Base-by-base conservation (phyloP, 257 asterid species). In the Paraleonurus japonicus region DNA sequence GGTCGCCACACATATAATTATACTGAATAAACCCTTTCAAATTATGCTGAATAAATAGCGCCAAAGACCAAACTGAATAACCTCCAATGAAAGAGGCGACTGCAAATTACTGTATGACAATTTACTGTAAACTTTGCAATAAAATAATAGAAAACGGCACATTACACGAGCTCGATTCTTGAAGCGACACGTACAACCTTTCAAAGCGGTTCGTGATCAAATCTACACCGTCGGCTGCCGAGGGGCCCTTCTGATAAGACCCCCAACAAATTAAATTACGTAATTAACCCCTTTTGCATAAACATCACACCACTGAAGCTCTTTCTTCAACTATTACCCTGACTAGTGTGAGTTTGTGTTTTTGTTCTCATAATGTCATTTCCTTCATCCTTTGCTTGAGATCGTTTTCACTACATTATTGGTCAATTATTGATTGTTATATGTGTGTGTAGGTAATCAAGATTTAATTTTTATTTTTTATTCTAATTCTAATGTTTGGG, bases 161-260 rank as follows among this genome's bases (percentile, higher is more conserved):
- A 61, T n/a, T 22, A 43, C 71, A 70, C 70, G 41, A 72, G 59
- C 67, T 33, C 79, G 15, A 59, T 26, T 71, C 71, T 27, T 6
- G 10, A 30, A 0, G 55, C 58, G 88, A 70, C 88, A 84, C 88
- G 85, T 77, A 70, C 70, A 7, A 19, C 16, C 73, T 30, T 28
- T 19, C 50, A 32, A 59, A 43, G 41, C 69, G 71, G 81, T 70
- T 79, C 72, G 62, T 55, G 61, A 68, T 75, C 9, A 77, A 75
- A 75, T 83, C 81, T 76, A 59, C 41, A 54, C 75, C 81, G 80
- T 79, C 81, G 69, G 82, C 64, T 33, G 65, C 9, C 62, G 19
- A 26, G 30, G 74, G 55, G 13, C 71, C 58, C 66, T 32, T 65
- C 67, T 48, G 76, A 78, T 72, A 39, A 62, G 81, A 70, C 77